Conservation (phyloP, 2,329 filamentous ascomycete species). For the Stagonosporopsis cucurbitacearum region DNA sequence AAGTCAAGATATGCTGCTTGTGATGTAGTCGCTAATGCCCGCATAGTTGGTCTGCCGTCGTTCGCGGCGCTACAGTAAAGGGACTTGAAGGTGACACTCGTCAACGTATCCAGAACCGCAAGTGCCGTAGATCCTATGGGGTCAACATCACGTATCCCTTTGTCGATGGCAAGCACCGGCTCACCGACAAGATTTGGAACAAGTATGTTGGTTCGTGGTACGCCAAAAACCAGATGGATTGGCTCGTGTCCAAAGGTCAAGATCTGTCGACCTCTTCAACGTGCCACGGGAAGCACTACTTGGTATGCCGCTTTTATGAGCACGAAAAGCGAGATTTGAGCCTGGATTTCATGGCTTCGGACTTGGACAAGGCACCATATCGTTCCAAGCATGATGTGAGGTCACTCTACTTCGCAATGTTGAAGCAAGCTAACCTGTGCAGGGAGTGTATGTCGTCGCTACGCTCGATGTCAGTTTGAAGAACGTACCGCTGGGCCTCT, state of each 20-base stretch:
- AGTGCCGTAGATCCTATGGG: not conserved
- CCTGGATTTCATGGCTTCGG: not conserved
- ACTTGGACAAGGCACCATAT: not conserved
- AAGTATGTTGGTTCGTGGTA: no score
- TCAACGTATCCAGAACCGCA: not conserved
- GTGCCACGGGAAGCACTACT: not conserved
- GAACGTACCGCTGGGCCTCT: not conserved
- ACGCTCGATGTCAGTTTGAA: not conserved
- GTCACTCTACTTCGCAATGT: no score
- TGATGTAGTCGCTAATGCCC: not conserved
- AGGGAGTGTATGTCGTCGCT: not conserved
- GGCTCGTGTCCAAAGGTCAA: not conserved
- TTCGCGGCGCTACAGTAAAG: not conserved
- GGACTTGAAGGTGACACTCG: not conserved
- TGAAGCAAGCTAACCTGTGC: not conserved
- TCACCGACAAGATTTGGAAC: no score
- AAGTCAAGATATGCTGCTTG: not conserved
- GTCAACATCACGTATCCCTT: not conserved
- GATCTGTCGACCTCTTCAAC: not conserved
- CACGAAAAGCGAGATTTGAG: not conserved
- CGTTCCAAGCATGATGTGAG: not conserved
- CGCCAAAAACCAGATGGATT: no score
- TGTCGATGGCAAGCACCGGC: not conserved
- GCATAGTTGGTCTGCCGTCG: not conserved
- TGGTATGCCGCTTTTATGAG: not conserved